Base-by-base conservation (phyloP, 2,329 filamentous ascomycete species). In the Xylaria sp. region DNA sequence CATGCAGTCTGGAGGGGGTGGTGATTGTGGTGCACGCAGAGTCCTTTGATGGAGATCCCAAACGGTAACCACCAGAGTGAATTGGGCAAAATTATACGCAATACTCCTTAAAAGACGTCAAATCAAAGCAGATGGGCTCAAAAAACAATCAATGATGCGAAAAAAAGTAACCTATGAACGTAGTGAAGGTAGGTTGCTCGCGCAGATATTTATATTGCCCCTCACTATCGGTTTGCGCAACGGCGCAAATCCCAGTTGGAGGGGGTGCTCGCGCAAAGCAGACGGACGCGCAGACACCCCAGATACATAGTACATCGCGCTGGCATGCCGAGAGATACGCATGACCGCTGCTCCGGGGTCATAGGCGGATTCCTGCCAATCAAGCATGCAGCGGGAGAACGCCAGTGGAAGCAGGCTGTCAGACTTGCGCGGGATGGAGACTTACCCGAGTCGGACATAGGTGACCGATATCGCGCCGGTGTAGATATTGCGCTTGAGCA, bases 181-280 rank as follows among this genome's bases (percentile, higher is more conserved):
- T 39, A 10, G 25, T 20, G 10, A 58, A 33, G 20, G 20, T 9
- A 31, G 31, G 27, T 33, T 47, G 54, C 63, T 66, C 57, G 31
- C 7, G 22, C 49, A 2, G 22, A 31, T 55, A 55, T 60, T 63
- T 63, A 61, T 69, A 64, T 31, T 65, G 61, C 62, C 66, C 68
- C 67, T 70, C 66, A 60, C 59, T 63, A 42, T 39, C 55, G 45
- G 66, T 75, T 72, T 75, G 74, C 74, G 74, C 74, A 27, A 63
- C 38, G 42, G 73, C 74, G 74, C 74, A 75, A 73, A 74, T 69
- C 50, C 68, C 64, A 62, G 66, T 71, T 70, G 71, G 71, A 70
- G 68, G 61, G n/a, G 61, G 63, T 64, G 67, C 61, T 59, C 65
- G 72, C 61, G 68, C 68, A 63, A 15, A 71, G 68, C 63, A 62